phyloP scores from a whole-genome alignment of 805 yeast genomes.

The Saccharomycopsis synnaedendra region DNA sequence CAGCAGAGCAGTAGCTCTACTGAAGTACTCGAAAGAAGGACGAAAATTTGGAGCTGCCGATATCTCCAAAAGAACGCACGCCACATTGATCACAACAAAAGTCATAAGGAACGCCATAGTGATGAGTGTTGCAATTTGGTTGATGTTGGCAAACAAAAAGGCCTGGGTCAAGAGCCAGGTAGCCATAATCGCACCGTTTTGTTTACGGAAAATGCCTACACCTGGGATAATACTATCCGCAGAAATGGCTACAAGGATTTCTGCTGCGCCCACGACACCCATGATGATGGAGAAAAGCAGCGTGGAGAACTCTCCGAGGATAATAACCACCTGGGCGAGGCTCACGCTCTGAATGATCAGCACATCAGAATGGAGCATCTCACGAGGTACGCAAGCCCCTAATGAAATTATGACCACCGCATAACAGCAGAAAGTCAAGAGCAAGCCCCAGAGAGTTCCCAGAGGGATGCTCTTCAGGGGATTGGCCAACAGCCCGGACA shows the following conservation, averaged over 20 bases:
- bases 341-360: slow-evolving; percentile 80
- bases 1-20: slow-evolving; percentile 63
- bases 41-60: slow-evolving; percentile 98
- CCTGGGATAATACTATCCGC: slow-evolving; percentile 85
- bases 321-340: slow-evolving; percentile 51
- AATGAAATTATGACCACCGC: slow-evolving; percentile 70
- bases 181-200: slow-evolving; percentile 44
- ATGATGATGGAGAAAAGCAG: slow-evolving; percentile 87
- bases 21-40: slow-evolving; percentile 87
- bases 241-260: slow-evolving; percentile 83
- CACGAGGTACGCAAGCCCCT: slow-evolving; percentile 74
- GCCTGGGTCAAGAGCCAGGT: slow-evolving; percentile 80
- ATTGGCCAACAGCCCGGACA: slow-evolving; percentile 85
- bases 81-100: slow-evolving; percentile 84
- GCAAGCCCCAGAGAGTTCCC: slow-evolving; percentile 84
- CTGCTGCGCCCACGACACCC: slow-evolving; percentile 94
- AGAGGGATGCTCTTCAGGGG: slow-evolving; percentile 87
- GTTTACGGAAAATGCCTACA: slow-evolving; percentile 39
- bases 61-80: slow-evolving; percentile 77
- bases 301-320: slow-evolving; percentile 87
- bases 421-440: slow-evolving; percentile 68
- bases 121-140: slow-evolving; percentile 87
- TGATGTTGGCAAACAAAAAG: slow-evolving; percentile 81
- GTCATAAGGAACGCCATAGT: slow-evolving; percentile 98
- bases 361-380: slow-evolving; percentile 63